Evolutionary conservation across 495 filamentous ascomycete genomes (phyloP), one percentile per base, ranked within the genome.

Genomic region (Hyaloscypha finlandica): DNA sequence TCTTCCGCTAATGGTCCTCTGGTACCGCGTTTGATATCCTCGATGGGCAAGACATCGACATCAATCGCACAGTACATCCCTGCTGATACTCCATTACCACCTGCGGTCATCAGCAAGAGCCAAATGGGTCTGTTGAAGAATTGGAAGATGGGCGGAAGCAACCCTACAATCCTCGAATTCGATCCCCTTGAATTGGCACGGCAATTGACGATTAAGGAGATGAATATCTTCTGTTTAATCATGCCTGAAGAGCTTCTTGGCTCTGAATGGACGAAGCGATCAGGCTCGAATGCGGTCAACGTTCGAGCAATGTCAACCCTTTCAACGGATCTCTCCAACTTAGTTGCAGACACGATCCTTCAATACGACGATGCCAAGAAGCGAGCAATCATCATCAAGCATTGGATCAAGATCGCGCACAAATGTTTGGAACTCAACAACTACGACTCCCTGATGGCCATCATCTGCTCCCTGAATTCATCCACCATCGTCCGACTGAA

Each of bases 391-490:
- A 88, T 93, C 55, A 95, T 99, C 81, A 98, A 99, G 81, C 93
- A 97, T 71, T 99, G 96, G 96, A 92, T 97, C 63, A 99, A 99
- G 81, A 91, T 98, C 68, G 91, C 92, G 2, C 88, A 89, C 74
- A 90, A 90, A 68, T 97, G 93, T 72, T 81, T 96, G 12, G 89
- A 92, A 67, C 82, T 99, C 8, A 91, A 93, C 77, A 99, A 99
- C 79, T 99, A 98, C 75, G 94, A 98, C 73, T 91, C 92, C 1
- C 81, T 98, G 51, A 97, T 97, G 92, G 93, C 94, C 14, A 97
- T 99, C 73, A 92, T 96, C 74, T 97, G 94, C 81, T 92, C 91
- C 0, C 77, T 99, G 56, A 94, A 95, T 75, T 91, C 91, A 57
- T 97, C 93, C 0, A 92, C 93, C 76, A 96, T 99, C 66, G 84